Evolutionary conservation across 1,139 yeast genomes (phyloP).

Genomic region (Kodamaea derodonti): DNA sequence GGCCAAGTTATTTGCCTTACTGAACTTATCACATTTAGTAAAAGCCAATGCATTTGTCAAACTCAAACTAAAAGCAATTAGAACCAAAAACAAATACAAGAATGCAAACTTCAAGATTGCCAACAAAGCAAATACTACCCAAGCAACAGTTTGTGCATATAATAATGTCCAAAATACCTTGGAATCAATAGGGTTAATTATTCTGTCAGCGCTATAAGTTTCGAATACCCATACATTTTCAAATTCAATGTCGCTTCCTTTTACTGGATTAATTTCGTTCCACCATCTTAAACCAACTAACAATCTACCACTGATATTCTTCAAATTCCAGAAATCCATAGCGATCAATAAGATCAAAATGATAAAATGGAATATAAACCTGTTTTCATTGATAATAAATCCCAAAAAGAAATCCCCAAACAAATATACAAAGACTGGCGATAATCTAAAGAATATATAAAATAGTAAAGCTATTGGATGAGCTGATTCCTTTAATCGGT

Average conservation of each 20-base stretch:
- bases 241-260: constrained; percentile 44
- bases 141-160: constrained; percentile 69
- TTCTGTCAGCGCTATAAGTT: constrained; percentile 75
- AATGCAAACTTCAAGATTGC: constrained; percentile 77
- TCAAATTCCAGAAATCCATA: constrained; percentile 91
- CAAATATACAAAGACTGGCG: constrained; percentile 62
- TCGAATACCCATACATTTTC: constrained; percentile 88
- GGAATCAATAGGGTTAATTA: constrained; percentile 88
- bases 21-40: constrained; percentile 85
- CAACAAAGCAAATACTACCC: constrained; percentile 70
- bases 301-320: constrained; percentile 84
- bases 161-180: constrained; percentile 81
- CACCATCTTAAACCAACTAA: constrained; percentile 95
- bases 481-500: constrained; percentile 47
- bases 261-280: constrained; percentile 58
- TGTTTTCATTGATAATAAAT: constrained; percentile 38
- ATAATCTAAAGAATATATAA: constrained; percentile 59
- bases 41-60: constrained; percentile 85
- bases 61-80: constrained; percentile 67
- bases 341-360: constrained; percentile 69
- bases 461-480: constrained; percentile 75
- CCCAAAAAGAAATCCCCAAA: constrained; percentile 64
- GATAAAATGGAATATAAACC: constrained; percentile 75
- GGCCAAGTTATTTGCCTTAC: constrained; percentile 67
- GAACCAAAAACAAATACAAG: constrained; percentile 62